These are phyloP conservation scores for Rhizoclosmatium sp. DNA, from an alignment of 192 early-diverging fungal genomes.

Conservation along the genomic window DNA sequence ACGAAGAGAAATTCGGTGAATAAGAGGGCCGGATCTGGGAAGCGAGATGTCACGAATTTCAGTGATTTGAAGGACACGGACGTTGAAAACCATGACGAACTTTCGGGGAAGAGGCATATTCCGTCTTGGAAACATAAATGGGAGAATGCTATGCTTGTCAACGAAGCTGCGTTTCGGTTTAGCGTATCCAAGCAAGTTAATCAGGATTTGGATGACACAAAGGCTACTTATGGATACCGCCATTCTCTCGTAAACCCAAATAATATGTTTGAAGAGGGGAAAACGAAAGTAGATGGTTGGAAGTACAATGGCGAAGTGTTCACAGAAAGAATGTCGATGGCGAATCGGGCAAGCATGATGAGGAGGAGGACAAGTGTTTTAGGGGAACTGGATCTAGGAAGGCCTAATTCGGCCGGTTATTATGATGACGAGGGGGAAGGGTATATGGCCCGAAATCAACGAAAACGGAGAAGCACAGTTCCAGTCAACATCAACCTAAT, in stretches of 20 bases:
- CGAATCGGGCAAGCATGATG: not conserved
- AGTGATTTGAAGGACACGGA: not conserved
- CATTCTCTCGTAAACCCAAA: not conserved
- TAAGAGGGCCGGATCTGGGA: not conserved
- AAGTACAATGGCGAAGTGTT: constrained; percentile 5
- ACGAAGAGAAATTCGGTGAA: not conserved
- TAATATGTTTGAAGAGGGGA: not conserved
- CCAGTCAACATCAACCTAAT: constrained; percentile 30
- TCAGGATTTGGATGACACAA: not conserved
- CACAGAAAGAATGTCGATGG: not conserved
- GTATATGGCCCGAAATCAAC: not conserved
- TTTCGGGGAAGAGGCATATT: not conserved
- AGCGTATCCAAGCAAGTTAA: not conserved
- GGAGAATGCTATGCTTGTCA: not conserved
- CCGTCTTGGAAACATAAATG: constrained; percentile 2
- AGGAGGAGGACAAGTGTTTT: not conserved
- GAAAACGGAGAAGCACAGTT: constrained; percentile 16
- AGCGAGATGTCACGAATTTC: not conserved
- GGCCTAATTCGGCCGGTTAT: not conserved
- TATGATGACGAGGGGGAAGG: not conserved
- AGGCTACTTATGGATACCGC: not conserved
- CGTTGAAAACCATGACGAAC: not conserved
- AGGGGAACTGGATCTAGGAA: not conserved
- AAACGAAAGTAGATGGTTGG: not conserved
- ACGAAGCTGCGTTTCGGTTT: constrained; percentile 12